Percentiles rank a stretch among this genome's conserved stretches.
Conservation (phyloP, 2,329 filamentous ascomycete genomes). For the Pseudogymnoascus sp. region DNA sequence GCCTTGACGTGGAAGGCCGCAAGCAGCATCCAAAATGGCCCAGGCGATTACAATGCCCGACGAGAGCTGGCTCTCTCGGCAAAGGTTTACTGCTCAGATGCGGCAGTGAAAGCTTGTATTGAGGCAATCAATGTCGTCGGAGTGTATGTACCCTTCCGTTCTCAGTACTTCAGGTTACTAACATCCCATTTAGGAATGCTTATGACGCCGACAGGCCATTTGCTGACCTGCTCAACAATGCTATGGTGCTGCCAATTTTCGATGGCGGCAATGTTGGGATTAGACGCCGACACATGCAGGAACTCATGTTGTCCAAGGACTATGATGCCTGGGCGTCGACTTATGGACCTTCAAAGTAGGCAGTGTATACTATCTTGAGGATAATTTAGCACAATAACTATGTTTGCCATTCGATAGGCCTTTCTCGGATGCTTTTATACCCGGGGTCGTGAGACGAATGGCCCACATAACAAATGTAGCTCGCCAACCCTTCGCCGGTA, state of each 20-base stretch:
- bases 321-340: constrained; percentile 41
- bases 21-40: constrained; percentile 34
- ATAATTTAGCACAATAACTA: constrained; percentile 2
- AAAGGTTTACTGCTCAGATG: constrained; percentile 44
- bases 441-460: not conserved
- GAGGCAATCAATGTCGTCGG: constrained; percentile 46
- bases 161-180: not conserved
- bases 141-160: constrained; percentile 29
- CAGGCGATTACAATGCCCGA: constrained; percentile 31
- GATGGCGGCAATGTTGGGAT: constrained; percentile 48
- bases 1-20: constrained; percentile 45
- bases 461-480: not conserved
- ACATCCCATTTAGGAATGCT: constrained; percentile 25
- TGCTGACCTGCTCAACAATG: constrained; percentile 35
- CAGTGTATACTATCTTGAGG: not conserved
- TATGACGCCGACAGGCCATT: constrained; percentile 34
- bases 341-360: constrained; percentile 15
- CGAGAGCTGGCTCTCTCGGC: constrained; percentile 40
- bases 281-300: constrained; percentile 39
- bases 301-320: constrained; percentile 33
- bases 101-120: constrained; percentile 38
- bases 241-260: constrained; percentile 40
- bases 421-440: not conserved
- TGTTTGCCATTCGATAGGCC: not conserved
- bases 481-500: not conserved